Evolutionary conservation across 371 early-diverging fungal species (phyloP).

Genomic region (Apophysomyces sp.): DNA sequence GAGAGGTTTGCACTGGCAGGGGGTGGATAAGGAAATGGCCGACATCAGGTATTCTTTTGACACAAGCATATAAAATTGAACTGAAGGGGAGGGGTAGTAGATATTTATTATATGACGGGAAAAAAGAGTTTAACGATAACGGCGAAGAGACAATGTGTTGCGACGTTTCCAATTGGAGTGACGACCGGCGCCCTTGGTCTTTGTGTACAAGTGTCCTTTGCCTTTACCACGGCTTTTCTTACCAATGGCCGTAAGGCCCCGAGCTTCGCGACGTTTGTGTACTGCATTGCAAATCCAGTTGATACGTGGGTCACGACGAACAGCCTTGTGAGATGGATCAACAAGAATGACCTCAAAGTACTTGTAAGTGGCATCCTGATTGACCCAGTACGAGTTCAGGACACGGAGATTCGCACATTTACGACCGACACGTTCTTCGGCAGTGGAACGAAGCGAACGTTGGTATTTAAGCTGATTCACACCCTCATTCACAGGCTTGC

Average conservation of each 20-base stretch:
- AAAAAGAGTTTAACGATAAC: slow-evolving; percentile 68
- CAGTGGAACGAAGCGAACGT: slow-evolving; percentile 89
- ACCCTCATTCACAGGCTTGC: slow-evolving; percentile 98
- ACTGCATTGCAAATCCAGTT: slow-evolving; percentile 97
- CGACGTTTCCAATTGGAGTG: slow-evolving; percentile 71
- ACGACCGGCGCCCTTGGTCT: slow-evolving; percentile 97
- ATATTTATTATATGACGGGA: too few species aligned
- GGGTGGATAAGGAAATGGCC: too few species aligned
- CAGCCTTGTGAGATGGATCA: slow-evolving; percentile 96
- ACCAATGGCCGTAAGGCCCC: slow-evolving; percentile 97
- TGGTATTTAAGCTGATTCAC: slow-evolving; percentile 97
- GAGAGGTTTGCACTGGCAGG: too few species aligned
- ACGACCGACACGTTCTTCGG: slow-evolving; percentile 98
- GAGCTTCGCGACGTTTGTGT: slow-evolving; percentile 98
- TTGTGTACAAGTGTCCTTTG: slow-evolving; percentile 98
- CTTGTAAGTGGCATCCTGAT: slow-evolving; percentile 98
- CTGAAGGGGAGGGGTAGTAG: too few species aligned
- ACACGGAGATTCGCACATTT: slow-evolving; percentile 95
- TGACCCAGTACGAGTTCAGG: slow-evolving; percentile 99
- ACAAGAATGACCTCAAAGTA: slow-evolving; percentile 99
- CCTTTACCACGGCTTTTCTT: slow-evolving; percentile 98
- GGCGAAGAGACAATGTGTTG: slow-evolving; percentile 81
- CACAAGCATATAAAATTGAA: too few species aligned
- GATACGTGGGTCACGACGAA: slow-evolving; percentile 93
- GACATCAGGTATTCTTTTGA: too few species aligned